Evolutionary conservation across 2,329 filamentous ascomycete species (phyloP).

Genomic region (Saccharata proteae): DNA sequence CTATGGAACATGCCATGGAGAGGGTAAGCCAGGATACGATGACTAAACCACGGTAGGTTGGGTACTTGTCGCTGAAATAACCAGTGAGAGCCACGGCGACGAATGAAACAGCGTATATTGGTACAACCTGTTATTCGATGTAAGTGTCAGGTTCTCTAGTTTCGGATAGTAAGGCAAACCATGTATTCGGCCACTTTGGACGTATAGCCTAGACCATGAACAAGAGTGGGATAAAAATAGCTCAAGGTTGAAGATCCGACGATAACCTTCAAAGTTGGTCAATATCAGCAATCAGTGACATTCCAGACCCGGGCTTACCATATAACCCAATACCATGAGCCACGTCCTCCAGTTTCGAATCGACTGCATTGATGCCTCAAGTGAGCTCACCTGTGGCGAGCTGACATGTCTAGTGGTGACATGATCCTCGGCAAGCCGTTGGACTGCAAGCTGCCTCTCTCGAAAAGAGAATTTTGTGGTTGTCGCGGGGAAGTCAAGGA

Average conservation of each 20-base stretch:
- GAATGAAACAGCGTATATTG: slow-evolving; percentile 43
- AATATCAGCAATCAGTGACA: not conserved
- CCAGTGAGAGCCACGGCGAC: slow-evolving; percentile 36
- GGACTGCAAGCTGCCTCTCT: slow-evolving; percentile 32
- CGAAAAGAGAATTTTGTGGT: slow-evolving; percentile 29
- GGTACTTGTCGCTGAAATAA: slow-evolving; percentile 36
- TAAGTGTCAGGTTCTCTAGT: not conserved
- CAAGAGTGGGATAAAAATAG: slow-evolving; percentile 44
- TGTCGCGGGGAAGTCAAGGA: slow-evolving; percentile 39
- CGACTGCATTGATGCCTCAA: slow-evolving; percentile 27
- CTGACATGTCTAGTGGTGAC: slow-evolving; percentile 23
- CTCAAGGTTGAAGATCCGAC: slow-evolving; percentile 39
- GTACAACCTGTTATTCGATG: slow-evolving; percentile 18
- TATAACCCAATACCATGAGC: slow-evolving; percentile 37
- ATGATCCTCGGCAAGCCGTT: slow-evolving; percentile 32
- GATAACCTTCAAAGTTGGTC: slow-evolving; percentile 18
- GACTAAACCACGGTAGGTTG: slow-evolving; percentile 35
- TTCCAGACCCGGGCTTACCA: slow-evolving; percentile 20
- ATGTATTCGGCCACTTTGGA: slow-evolving; percentile 38
- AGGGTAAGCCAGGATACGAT: slow-evolving; percentile 37
- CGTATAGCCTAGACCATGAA: slow-evolving; percentile 39
- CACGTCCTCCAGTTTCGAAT: slow-evolving; percentile 36
- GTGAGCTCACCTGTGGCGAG: slow-evolving; percentile 22
- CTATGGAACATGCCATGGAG: slow-evolving; percentile 26
- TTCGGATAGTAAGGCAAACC: slow-evolving; percentile 13